Conservation (phyloP, 192 early-diverging fungal genomes). For the Glomus cerebriforme region DNA sequence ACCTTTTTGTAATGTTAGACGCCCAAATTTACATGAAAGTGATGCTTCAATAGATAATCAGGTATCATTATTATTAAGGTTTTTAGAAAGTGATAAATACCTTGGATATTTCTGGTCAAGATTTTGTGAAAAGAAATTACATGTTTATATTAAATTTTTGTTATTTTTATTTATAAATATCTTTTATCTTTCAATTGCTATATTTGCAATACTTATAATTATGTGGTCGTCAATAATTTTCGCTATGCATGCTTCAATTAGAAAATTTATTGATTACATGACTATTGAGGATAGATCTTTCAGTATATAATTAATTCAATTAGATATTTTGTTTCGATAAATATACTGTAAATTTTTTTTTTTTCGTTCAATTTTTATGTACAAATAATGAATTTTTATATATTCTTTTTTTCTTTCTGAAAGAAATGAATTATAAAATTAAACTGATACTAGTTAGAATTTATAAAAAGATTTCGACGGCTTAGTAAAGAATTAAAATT, state of each 20-base stretch:
- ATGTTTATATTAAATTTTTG: background rate
- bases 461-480: too few species aligned
- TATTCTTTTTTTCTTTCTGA: too few species aligned
- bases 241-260: background rate
- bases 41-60: background rate
- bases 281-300: background rate
- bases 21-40: background rate
- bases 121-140: background rate
- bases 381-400: too few species aligned
- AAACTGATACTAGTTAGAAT: too few species aligned
- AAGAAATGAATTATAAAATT: too few species aligned
- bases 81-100: background rate
- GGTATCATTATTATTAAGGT: background rate
- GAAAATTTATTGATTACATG: background rate
- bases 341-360: too few species aligned
- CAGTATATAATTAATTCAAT: too few species aligned
- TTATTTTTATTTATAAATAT: background rate
- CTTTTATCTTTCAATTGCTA: background rate
- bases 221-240: background rate
- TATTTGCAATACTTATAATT: background rate
- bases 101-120: background rate
- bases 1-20: background rate
- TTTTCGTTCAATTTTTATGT: too few species aligned
- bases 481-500: too few species aligned
- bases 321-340: too few species aligned